Evolutionary conservation across 208 protist genomes (phyloP).

Genomic region (Crithidia expoeki): DNA sequence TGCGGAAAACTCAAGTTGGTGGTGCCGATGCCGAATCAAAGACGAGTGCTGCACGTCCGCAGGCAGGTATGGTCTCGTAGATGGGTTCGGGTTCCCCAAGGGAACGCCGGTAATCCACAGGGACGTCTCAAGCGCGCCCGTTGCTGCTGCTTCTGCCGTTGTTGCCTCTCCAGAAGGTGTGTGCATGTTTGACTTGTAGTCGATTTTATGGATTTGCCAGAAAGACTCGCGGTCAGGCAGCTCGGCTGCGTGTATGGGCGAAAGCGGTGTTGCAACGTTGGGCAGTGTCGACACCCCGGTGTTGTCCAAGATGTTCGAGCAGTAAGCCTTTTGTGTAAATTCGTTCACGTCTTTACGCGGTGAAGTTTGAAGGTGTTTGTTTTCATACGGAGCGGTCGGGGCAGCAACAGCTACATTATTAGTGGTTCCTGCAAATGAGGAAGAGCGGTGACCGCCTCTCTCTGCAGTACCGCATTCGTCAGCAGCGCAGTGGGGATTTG

Average conservation of each 20-base stretch:
- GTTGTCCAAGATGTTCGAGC: background rate
- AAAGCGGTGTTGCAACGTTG: background rate
- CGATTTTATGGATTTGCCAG: no score
- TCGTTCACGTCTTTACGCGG: background rate
- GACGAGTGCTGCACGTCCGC: no score
- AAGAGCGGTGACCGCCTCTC: background rate
- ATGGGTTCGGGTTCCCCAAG: no score
- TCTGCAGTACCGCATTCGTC: background rate
- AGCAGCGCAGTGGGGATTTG: background rate
- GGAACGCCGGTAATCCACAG: no score
- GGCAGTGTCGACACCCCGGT: background rate
- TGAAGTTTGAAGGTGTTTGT: no score
- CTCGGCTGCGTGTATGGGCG: background rate
- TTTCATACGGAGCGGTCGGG: background rate
- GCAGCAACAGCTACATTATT: background rate
- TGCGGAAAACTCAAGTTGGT: no score
- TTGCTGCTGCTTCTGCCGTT: no score
- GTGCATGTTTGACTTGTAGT: no score
- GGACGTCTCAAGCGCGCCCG: no score
- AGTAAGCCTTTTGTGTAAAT: background rate
- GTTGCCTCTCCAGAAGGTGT: no score
- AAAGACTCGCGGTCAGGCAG: background rate
- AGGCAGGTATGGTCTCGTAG: no score
- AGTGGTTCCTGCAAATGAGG: background rate
- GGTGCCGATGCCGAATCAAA: no score